A percentile compares a stretch with the other conserved stretches of the same genome.
Conservation (phyloP, 495 filamentous ascomycete genomes). For the Haplographium delicatum region DNA sequence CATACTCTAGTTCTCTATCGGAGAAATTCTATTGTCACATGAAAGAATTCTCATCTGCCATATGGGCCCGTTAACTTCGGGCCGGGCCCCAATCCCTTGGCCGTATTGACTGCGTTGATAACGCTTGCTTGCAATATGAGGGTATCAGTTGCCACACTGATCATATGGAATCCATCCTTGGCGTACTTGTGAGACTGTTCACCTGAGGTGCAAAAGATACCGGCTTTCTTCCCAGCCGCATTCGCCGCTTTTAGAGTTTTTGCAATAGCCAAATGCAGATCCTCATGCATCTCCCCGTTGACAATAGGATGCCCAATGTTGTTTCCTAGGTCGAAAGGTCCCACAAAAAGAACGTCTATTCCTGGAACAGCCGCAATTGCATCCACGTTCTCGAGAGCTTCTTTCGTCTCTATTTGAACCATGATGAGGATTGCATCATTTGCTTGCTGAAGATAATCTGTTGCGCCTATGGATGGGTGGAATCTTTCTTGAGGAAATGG, state of each 20-base stretch:
- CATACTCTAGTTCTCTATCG: too few relatives aligned
- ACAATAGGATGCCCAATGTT: conserved; percentile 69
- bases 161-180: conserved; percentile 73
- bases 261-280: conserved; percentile 63
- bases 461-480: conserved; percentile 41
- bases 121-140: conserved; percentile 45
- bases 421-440: conserved; percentile 67
- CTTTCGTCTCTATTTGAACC: conserved; percentile 77
- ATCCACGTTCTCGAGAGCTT: conserved; percentile 63
- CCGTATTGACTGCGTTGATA: conserved; percentile 36
- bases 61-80: conserved; percentile 28
- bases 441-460: conserved; percentile 68
- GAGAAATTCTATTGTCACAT: too few relatives aligned
- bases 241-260: conserved; percentile 57
- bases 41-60: conserved; percentile 24
- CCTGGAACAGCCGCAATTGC: conserved; percentile 67
- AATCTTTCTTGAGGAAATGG: conserved; percentile 64
- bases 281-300: conserved; percentile 53
- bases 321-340: conserved; percentile 72
- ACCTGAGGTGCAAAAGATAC: conserved; percentile 69
- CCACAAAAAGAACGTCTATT: conserved; percentile 72
- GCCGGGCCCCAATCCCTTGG: conserved; percentile 35
- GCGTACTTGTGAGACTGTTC: conserved; percentile 58
- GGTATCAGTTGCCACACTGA: conserved; percentile 59
- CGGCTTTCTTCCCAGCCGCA: conserved; percentile 65